Conservation (phyloP, 352 stramenopile genomes). For the Globisporangium radiosum region DNA sequence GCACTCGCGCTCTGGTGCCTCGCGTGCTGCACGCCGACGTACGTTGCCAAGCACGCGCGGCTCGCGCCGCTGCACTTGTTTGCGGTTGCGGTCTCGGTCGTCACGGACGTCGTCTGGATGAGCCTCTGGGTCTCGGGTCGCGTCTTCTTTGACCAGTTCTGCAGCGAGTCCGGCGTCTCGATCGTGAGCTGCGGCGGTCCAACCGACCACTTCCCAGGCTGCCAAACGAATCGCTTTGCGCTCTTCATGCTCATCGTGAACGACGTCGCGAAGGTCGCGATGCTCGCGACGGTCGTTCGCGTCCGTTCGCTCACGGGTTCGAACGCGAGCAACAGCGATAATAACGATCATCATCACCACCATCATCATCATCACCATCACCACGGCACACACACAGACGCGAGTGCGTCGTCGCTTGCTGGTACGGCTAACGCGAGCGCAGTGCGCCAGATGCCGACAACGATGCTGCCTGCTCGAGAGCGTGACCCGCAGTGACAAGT, state of each 20-base stretch:
- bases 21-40: slow-evolving; percentile 44
- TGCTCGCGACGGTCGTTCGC: slow-evolving; percentile 32
- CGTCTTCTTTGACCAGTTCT: slow-evolving; percentile 79
- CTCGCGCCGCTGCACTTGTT: slow-evolving; percentile 46
- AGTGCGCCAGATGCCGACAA: neutral
- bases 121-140: slow-evolving; percentile 59
- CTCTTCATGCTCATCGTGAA: slow-evolving; percentile 58
- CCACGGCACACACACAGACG: neutral
- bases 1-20: slow-evolving; percentile 65
- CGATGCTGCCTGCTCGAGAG: neutral
- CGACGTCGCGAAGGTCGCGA: slow-evolving; percentile 43
- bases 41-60: slow-evolving; percentile 36
- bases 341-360: neutral
- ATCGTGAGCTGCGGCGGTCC: slow-evolving; percentile 62
- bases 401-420: too few species aligned
- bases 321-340: neutral
- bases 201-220: slow-evolving; percentile 55
- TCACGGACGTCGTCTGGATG: slow-evolving; percentile 73
- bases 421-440: neutral
- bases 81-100: slow-evolving; percentile 41
- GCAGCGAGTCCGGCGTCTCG: slow-evolving; percentile 42
- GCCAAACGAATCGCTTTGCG: slow-evolving; percentile 65
- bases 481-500: neutral
- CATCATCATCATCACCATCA: neutral
- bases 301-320: slow-evolving; percentile 23